These are phyloP conservation scores for Pulicaria dysenterica DNA, from an alignment of 129 eudicot species.

Conservation along the genomic window DNA sequence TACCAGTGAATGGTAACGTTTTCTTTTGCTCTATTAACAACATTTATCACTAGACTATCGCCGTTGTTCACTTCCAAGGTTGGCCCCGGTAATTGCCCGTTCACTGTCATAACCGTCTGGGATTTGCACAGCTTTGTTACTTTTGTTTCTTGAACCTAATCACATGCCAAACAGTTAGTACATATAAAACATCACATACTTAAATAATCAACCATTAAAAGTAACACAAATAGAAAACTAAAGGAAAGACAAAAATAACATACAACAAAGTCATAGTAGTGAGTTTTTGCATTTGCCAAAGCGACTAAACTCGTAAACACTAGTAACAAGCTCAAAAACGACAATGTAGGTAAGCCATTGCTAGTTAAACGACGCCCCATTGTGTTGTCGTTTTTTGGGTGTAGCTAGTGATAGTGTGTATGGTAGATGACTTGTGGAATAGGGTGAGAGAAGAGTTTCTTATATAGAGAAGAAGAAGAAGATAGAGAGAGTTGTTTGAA, in stretches of 20 bases:
- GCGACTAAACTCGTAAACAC: conserved; percentile 44
- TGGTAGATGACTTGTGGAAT: conserved; percentile 44
- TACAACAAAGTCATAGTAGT: conserved; percentile 77
- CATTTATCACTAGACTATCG: conserved; percentile 79
- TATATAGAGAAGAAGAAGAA: conserved; percentile 50
- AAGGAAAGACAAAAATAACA: conserved; percentile 20
- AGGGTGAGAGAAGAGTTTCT: conserved; percentile 33
- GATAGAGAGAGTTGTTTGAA: conserved; percentile 55
- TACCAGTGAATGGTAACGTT: conserved; percentile 98
- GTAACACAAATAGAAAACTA: not conserved
- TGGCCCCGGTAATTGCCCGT: conserved; percentile 92
- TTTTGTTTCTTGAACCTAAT: conserved; percentile 82
- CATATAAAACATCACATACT: not conserved
- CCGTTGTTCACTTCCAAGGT: conserved; percentile 88
- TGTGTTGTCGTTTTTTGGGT: not conserved
- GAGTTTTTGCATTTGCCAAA: conserved; percentile 56
- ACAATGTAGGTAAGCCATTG: conserved; percentile 28
- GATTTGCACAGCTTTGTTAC: conserved; percentile 94
- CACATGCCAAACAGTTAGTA: conserved; percentile 36
- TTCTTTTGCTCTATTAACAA: conserved; percentile 75
- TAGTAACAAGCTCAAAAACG: conserved; percentile 44
- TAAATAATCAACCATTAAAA: not conserved
- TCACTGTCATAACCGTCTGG: conserved; percentile 68
- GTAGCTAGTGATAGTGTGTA: conserved; percentile 4
- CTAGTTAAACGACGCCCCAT: conserved; percentile 37